A percentile compares a stretch with the other conserved stretches of the same genome.
Conservation (phyloP, 208 protist genomes). For the Trypanosoma grayi region DNA sequence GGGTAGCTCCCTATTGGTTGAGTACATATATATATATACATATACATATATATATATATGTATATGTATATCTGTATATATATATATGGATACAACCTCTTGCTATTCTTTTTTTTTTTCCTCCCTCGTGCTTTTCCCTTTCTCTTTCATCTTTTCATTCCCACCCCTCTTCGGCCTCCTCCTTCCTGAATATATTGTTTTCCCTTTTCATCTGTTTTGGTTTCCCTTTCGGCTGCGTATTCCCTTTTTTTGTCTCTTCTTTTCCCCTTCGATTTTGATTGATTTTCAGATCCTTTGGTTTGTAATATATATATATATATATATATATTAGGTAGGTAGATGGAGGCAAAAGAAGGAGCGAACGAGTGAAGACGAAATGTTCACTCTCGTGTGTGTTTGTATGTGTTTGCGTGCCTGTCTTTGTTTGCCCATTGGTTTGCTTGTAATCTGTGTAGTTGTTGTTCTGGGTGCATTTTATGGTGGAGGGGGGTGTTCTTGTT, state of each 20-base stretch:
- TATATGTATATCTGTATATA: conserved; percentile 12
- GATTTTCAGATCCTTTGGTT: not conserved
- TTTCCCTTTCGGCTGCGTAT: not conserved
- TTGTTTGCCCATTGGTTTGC: too few relatives aligned
- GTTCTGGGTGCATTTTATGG: too few relatives aligned
- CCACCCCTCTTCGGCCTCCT: not conserved
- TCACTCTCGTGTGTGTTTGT: too few relatives aligned
- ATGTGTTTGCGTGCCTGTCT: too few relatives aligned
- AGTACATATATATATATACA: too few relatives aligned
- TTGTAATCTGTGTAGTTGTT: too few relatives aligned
- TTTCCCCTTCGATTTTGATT: not conserved
- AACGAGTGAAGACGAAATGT: too few relatives aligned
- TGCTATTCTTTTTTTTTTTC: not conserved
- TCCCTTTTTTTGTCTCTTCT: not conserved
- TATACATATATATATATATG: conserved; percentile 12
- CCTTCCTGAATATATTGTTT: too few relatives aligned
- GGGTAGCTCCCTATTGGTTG: too few relatives aligned
- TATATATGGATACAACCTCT: conserved; percentile 1
- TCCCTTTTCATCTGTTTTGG: not conserved
- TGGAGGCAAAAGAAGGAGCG: too few relatives aligned
- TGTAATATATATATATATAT: not conserved
- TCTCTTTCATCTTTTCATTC: not conserved
- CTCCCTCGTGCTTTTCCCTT: not conserved
- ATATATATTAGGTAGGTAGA: too few relatives aligned
- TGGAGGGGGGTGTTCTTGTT: too few relatives aligned